Conservation (phyloP, 139 green algal species). For the Trebouxia sp. region DNA sequence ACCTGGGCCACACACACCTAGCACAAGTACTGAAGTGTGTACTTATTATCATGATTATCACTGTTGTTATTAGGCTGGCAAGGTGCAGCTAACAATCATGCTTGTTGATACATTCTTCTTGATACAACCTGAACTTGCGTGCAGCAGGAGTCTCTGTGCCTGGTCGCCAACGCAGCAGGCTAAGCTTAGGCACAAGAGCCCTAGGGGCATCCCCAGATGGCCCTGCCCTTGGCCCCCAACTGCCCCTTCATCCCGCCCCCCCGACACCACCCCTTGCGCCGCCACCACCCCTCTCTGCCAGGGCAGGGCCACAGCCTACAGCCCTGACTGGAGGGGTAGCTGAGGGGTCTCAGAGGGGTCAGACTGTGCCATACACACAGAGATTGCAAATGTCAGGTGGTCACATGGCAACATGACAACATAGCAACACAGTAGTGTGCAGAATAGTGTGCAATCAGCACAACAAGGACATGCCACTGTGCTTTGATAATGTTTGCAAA, state of each 20-base stretch:
- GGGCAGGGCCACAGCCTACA: slow-evolving; percentile 1
- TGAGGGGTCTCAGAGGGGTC: background rate
- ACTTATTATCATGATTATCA: no score
- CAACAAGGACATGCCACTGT: no score
- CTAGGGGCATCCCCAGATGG: background rate
- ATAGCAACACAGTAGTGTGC: background rate
- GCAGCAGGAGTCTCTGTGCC: background rate
- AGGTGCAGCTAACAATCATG: no score
- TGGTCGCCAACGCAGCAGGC: slow-evolving; percentile 12
- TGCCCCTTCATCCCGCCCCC: background rate
- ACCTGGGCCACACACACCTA: no score
- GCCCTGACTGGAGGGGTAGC: background rate
- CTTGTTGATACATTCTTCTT: no score
- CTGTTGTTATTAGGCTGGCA: no score
- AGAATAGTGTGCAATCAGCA: no score
- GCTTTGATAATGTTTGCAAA: no score
- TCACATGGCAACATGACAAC: background rate
- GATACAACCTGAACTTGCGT: background rate
- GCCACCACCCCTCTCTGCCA: background rate
- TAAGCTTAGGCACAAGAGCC: slow-evolving; percentile 19
- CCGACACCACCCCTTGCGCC: background rate
- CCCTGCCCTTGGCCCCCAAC: background rate
- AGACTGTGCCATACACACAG: slow-evolving; percentile 56
- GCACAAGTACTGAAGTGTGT: no score
- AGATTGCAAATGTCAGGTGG: slow-evolving; percentile 41